Evolutionary conservation across 768 basidiomycete species (phyloP).

Genomic region (Lyophyllum semitale): DNA sequence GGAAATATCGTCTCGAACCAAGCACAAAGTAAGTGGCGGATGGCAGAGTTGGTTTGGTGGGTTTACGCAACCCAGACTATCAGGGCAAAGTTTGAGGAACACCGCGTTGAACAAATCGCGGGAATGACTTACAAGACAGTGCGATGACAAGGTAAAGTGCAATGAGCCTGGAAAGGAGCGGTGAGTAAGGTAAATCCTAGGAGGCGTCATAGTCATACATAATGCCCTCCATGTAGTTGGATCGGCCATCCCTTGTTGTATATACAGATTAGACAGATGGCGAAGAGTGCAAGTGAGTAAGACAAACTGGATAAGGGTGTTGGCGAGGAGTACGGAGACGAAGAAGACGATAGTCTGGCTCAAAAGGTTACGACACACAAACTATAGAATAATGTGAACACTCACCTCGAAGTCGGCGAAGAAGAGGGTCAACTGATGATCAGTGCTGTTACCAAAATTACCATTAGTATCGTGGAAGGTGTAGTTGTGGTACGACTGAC

Average conservation of each 20-base stretch:
- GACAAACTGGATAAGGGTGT: conserved; percentile 73
- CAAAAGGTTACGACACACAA: not conserved
- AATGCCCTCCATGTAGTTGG: conserved; percentile 92
- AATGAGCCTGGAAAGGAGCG: conserved; percentile 35
- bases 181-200: conserved; percentile 36
- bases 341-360: conserved; percentile 78
- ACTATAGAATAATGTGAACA: conserved; percentile 3
- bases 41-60: not conserved
- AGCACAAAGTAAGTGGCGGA: not conserved
- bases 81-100: not conserved
- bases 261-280: conserved; percentile 2
- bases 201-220: conserved; percentile 49
- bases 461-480: conserved; percentile 7
- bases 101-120: not conserved
- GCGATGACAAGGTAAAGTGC: conserved; percentile 81
- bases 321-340: conserved; percentile 86
- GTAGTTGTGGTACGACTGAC: conserved; percentile 38
- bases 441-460: conserved; percentile 41
- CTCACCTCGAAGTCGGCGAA: conserved; percentile 84
- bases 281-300: not conserved
- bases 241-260: conserved; percentile 66
- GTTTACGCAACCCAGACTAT: conserved; percentile 36
- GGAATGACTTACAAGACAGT: conserved; percentile 62
- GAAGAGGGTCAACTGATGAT: conserved; percentile 76
- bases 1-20: not conserved